phyloP scores from a whole-genome alignment of 331 rosid genomes.

The Spiraea crenata region DNA sequence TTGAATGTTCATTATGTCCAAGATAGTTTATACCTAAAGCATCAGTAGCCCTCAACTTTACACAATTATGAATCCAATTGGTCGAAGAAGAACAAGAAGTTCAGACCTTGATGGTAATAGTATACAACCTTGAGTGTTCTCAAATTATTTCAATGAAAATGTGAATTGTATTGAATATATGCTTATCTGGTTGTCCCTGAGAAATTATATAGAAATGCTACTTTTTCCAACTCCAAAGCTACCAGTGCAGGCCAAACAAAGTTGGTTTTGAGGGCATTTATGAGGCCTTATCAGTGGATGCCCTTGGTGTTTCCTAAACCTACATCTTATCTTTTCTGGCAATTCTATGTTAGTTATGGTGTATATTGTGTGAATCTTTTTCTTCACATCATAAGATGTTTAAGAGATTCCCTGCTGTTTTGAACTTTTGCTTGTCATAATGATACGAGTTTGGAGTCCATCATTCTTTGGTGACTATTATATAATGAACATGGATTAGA shows the following conservation, averaged over 20 bases:
- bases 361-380: constrained; percentile 7
- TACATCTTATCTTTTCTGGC: neutral
- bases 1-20: too few relatives aligned
- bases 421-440: constrained; percentile 2
- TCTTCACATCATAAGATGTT: neutral
- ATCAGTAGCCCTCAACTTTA: too few relatives aligned
- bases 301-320: constrained; percentile 1
- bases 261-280: neutral
- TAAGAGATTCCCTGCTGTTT: neutral
- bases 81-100: too few relatives aligned
- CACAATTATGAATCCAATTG: too few relatives aligned
- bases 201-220: neutral
- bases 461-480: neutral
- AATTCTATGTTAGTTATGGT: neutral
- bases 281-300: neutral
- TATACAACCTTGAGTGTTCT: too few relatives aligned
- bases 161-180: too few relatives aligned
- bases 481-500: neutral
- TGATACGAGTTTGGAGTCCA: neutral
- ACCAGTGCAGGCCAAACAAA: neutral
- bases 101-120: too few relatives aligned
- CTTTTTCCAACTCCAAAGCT: constrained; percentile 7
- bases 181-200: neutral
- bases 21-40: too few relatives aligned
- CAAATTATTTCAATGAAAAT: too few relatives aligned